Evolutionary conservation across 768 basidiomycete genomes (phyloP), one percentile per base, ranked within the genome.

Genomic region (Fomitopsis pulvina): DNA sequence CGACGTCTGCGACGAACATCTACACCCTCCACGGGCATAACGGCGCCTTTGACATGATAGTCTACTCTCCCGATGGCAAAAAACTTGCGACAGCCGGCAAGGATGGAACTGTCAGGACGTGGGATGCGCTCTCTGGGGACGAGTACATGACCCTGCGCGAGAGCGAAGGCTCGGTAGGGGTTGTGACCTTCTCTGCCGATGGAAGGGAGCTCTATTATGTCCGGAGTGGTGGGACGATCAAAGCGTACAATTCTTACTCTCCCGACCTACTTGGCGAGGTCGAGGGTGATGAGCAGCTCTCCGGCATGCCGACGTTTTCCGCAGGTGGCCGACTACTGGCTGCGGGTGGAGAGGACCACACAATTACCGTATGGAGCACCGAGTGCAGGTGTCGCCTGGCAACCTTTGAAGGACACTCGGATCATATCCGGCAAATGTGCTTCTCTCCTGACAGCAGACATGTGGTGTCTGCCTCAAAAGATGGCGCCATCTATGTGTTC

Each of bases 401-500:
- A 12, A 34, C 4, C 21, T 41, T 58, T 1, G 16, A 26, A 27
- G 54, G 52, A 4, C 55, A 56, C 45, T 45, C 52, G 4, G 50
- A 34, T 16, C 24, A 18, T 8, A 45, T 57, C 6, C 30, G 27
- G 10, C n/a, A 28, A 20, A 34, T 50, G 18, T 20, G 24, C 2
- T 54, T 50, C 39, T 73, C 73, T 3, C 72, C 72, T 20, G 70
- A 76, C 57, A 71, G 71, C 5, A 64, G 63, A 32, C 63, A 69
- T 41, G 58, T 80, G 27, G 67, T 78, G 5, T 77, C 75, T 1
- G 75, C 73, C 2, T 74, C 77, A 5, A 73, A 76, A 60, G 78
- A 79, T 67, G 71, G 75, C 58, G 75, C 75, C 7, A 66, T 43
- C 11, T 30, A 32, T 8, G 22, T 28, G 18, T 46, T 28, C 29